Evolutionary conservation across 164 flowering plant species (phyloP).

Genomic region (Tetrastigma voinierianum): DNA sequence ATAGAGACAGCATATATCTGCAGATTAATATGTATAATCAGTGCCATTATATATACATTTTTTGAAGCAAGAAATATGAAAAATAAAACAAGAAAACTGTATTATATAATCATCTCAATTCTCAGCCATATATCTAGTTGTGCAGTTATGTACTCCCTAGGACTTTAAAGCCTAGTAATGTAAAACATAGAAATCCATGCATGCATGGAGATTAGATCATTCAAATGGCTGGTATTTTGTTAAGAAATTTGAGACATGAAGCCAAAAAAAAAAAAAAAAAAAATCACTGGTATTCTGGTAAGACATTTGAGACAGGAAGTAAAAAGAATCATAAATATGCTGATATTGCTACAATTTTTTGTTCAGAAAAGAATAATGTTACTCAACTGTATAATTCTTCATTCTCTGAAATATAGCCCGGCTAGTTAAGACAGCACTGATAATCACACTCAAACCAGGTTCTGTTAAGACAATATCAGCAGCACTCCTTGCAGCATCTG

Average conservation of each 20-base stretch:
- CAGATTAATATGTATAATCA: slow-evolving; percentile 20
- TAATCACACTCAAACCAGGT: slow-evolving; percentile 85
- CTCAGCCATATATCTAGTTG: too few relatives aligned
- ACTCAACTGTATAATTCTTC: slow-evolving; percentile 82
- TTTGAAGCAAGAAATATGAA: neutral
- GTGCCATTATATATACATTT: neutral
- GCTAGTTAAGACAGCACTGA: slow-evolving; percentile 86
- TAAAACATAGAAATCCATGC: too few relatives aligned
- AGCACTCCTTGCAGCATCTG: slow-evolving; percentile 92
- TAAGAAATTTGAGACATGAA: too few relatives aligned
- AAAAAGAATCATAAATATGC: too few relatives aligned
- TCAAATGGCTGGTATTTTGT: too few relatives aligned
- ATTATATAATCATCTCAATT: neutral
- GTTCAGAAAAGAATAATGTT: slow-evolving; percentile 15
- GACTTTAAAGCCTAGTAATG: too few relatives aligned
- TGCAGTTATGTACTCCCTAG: too few relatives aligned
- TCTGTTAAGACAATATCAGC: slow-evolving; percentile 87
- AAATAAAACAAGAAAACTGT: neutral
- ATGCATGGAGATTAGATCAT: too few relatives aligned
- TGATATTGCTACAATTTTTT: too few relatives aligned
- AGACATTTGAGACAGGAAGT: too few relatives aligned
- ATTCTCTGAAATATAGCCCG: slow-evolving; percentile 93
- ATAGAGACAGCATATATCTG: slow-evolving; percentile 97
- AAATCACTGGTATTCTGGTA: too few relatives aligned
- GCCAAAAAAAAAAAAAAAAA: too few relatives aligned